Conservation (phyloP, 169 alveolate species). For the Plasmodium vivax region DNA sequence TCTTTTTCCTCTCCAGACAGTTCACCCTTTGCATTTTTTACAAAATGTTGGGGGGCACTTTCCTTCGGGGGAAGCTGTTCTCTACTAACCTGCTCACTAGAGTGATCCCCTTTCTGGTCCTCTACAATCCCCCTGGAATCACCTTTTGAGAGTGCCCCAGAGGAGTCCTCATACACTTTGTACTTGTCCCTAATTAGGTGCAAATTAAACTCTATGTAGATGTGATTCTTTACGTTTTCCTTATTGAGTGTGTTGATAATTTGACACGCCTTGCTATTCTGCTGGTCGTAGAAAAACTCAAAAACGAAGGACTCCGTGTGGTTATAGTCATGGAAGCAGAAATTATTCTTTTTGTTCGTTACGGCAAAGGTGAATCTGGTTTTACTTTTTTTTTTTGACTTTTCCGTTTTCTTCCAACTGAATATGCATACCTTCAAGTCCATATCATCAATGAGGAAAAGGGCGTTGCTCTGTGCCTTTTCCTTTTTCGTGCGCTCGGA, state of each 20-base stretch:
- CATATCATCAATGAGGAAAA: slow-evolving; percentile 51
- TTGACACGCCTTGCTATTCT: slow-evolving; percentile 11
- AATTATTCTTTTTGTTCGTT: slow-evolving; percentile 56
- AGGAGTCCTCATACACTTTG: slow-evolving; percentile 22
- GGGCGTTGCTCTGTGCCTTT: slow-evolving; percentile 17
- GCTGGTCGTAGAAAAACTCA: slow-evolving; percentile 29
- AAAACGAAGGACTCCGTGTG: slow-evolving; percentile 39
- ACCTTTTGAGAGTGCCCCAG: not conserved
- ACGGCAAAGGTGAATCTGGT: slow-evolving; percentile 82
- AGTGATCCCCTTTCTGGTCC: not conserved
- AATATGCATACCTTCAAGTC: slow-evolving; percentile 67
- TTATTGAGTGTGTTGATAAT: slow-evolving; percentile 46
- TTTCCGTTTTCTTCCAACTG: slow-evolving; percentile 83
- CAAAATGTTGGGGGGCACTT: not conserved
- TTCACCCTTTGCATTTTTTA: not conserved
- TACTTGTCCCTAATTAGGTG: slow-evolving; percentile 29
- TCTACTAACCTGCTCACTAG: not conserved
- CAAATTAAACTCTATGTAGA: slow-evolving; percentile 54
- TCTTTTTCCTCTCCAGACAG: not conserved
- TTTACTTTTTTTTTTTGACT: slow-evolving; percentile 82
- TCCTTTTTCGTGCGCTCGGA: slow-evolving; percentile 47
- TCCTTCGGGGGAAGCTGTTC: not conserved
- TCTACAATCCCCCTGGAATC: not conserved
- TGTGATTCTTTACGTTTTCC: slow-evolving; percentile 44
- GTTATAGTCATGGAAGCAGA: slow-evolving; percentile 69